Base-by-base conservation (phyloP, 2,329 filamentous ascomycete species). In the Pestalotiopsis sp. region DNA sequence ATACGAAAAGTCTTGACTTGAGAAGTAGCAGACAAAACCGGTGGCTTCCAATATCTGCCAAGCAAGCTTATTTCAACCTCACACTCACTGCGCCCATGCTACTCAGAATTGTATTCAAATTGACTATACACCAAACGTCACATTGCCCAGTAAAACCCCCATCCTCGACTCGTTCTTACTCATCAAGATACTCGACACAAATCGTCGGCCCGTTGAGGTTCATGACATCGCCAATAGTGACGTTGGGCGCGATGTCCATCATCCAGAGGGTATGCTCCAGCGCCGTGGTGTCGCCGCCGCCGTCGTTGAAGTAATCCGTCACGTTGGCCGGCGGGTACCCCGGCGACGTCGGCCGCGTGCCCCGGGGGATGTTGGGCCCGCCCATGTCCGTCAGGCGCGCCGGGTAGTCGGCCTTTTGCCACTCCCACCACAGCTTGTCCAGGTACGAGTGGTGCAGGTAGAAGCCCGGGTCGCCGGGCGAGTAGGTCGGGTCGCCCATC, bases 381-480 rank as follows among this genome's bases (percentile, higher is more conserved):
- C 69, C 70, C 52, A 75, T 75, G 4, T 78, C 72, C 9, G 45
- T 73, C 11, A 76, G 70, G 4, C 76, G 73, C 6, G 66, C 69
- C 36, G 71, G 60, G 5, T 74, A 63, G 41, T 75, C 69, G 2
- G 66, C 64, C 52, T 72, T 66, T 68, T 79, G 77, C 76, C 77
- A 78, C 20, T 73, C 66, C 74, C 75, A 77, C 74, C 74, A 79
- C 9, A 77, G 66, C 12, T 73, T 73, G 45, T 79, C 77, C 4
- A 79, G 58, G 56, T 72, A 77, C 4, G 71, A 70, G 64, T 79
- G 77, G 58, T 79, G 77, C 2, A 78, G 69, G 57, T 74, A 79
- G 67, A 78, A 78, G 9, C 78, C 25, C 0, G 77, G 77, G 64
- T 78, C 77, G 85, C 86, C 23, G 1, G 75, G 73, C 25, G 64